Percentiles rank a stretch among this genome's conserved stretches.
Conservation (phyloP, 1,139 yeast genomes). For the Yamadazyma atmosphaerica region DNA sequence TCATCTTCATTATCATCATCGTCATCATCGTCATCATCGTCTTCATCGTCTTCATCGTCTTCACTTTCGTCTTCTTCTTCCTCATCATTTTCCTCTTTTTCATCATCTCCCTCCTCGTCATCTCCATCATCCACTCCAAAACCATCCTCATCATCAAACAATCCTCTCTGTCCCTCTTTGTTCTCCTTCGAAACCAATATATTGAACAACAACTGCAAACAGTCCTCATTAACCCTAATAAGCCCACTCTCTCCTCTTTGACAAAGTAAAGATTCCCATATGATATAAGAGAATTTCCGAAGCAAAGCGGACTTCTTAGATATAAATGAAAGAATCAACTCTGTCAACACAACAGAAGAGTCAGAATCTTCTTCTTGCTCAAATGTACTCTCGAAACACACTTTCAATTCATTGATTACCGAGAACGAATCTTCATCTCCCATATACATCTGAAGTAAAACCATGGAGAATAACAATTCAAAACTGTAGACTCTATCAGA, state of each 20-base stretch:
- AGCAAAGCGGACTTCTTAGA: slow-evolving; percentile 71
- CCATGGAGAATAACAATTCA: slow-evolving; percentile 77
- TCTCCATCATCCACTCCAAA: slow-evolving; percentile 34
- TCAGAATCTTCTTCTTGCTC: slow-evolving; percentile 25
- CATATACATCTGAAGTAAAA: slow-evolving; percentile 71
- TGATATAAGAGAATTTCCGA: slow-evolving; percentile 68
- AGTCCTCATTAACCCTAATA: slow-evolving; percentile 39
- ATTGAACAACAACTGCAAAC: slow-evolving; percentile 62
- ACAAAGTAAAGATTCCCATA: slow-evolving; percentile 67
- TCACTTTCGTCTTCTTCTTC: slow-evolving; percentile 30
- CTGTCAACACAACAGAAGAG: slow-evolving; percentile 68
- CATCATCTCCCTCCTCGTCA: slow-evolving; percentile 20
- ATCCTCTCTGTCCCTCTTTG: slow-evolving; percentile 72
- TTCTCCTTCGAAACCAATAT: slow-evolving; percentile 76
- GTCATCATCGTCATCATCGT: slow-evolving; percentile 17
- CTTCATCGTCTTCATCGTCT: slow-evolving; percentile 24
- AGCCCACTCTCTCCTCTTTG: slow-evolving; percentile 26
- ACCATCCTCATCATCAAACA: slow-evolving; percentile 69
- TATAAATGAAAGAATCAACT: slow-evolving; percentile 72
- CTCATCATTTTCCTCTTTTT: slow-evolving; percentile 26
- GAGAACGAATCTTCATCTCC: slow-evolving; percentile 81
- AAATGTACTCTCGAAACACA: slow-evolving; percentile 45
- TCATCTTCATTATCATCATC: slow-evolving; percentile 26
- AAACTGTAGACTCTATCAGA: slow-evolving; percentile 43
- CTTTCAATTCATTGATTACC: slow-evolving; percentile 70